These are phyloP conservation scores for Cladosporium oxysporum DNA, from an alignment of 2,329 filamentous ascomycete genomes.

Conservation along the genomic window DNA sequence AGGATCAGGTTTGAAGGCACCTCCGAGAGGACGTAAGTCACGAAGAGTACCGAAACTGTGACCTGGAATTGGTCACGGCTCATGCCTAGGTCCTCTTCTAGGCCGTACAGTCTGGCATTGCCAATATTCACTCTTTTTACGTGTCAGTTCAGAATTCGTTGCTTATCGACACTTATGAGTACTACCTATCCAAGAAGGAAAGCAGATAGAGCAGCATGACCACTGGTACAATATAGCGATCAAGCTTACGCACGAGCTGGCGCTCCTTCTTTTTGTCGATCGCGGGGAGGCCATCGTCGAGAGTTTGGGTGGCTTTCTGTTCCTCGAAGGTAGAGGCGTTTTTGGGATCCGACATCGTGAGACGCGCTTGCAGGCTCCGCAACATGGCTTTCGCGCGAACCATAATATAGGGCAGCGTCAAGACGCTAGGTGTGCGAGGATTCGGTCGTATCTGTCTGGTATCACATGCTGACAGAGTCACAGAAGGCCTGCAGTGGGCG, in stretches of 20 bases:
- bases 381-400: not conserved
- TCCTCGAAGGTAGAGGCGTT: not conserved
- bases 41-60: slow-evolving; percentile 47
- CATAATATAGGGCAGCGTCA: not conserved
- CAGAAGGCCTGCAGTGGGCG: not conserved
- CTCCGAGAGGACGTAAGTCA: slow-evolving; percentile 49
- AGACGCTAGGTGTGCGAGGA: not conserved
- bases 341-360: not conserved
- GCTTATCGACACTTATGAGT: not conserved
- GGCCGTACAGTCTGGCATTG: slow-evolving; percentile 65
- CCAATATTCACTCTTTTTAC: slow-evolving; percentile 38
- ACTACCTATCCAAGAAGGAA: slow-evolving; percentile 70
- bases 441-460: not conserved
- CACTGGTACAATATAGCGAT: slow-evolving; percentile 64
- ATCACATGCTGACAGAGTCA: not conserved
- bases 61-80: slow-evolving; percentile 67
- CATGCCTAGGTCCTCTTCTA: slow-evolving; percentile 65
- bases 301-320: not conserved
- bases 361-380: not conserved
- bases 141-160: slow-evolving; percentile 5
- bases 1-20: slow-evolving; percentile 50
- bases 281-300: not conserved
- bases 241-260: slow-evolving; percentile 65
- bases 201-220: slow-evolving; percentile 72
- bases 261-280: slow-evolving; percentile 49